These are phyloP conservation scores for Aspergillus indologenus DNA, from an alignment of 495 filamentous ascomycete species.

Conservation along the genomic window DNA sequence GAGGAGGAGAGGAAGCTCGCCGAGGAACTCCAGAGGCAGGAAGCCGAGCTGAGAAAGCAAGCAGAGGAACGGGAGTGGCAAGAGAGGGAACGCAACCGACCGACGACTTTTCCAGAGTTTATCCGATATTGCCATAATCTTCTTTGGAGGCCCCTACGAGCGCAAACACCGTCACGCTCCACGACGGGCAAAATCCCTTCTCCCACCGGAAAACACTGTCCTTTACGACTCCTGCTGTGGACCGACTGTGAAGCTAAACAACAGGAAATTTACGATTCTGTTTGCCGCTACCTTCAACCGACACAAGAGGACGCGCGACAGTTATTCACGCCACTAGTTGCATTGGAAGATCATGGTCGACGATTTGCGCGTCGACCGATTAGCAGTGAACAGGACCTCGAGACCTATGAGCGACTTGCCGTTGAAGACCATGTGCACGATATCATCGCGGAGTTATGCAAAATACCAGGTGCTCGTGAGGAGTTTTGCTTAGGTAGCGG, in stretches of 20 bases:
- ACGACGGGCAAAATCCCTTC: conserved; percentile 29
- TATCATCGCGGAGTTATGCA: conserved; percentile 27
- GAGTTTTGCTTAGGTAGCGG: conserved; percentile 28
- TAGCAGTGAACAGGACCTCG: conserved; percentile 32
- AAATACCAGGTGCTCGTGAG: conserved; percentile 20
- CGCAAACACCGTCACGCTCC: conserved; percentile 28
- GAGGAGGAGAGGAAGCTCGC: not conserved
- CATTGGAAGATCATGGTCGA: conserved; percentile 21
- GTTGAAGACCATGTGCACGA: conserved; percentile 26
- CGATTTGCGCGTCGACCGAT: conserved; percentile 18
- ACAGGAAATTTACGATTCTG: conserved; percentile 2
- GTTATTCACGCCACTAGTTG: conserved; percentile 22
- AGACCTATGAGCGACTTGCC: conserved; percentile 27
- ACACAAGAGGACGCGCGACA: conserved; percentile 11
- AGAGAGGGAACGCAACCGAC: conserved; percentile 14
- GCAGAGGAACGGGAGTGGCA: conserved; percentile 4
- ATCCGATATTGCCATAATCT: conserved; percentile 28
- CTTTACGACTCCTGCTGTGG: conserved; percentile 30
- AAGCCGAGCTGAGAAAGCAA: not conserved
- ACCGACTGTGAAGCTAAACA: conserved; percentile 24
- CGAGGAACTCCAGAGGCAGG: not conserved
- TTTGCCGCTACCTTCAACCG: conserved; percentile 21
- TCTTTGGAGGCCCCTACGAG: conserved; percentile 21
- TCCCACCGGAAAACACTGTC: conserved; percentile 31
- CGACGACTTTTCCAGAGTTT: conserved; percentile 34